Evolutionary conservation across 1,284 basidiomycete genomes (phyloP).

Genomic region (Cryptococcus sp.): DNA sequence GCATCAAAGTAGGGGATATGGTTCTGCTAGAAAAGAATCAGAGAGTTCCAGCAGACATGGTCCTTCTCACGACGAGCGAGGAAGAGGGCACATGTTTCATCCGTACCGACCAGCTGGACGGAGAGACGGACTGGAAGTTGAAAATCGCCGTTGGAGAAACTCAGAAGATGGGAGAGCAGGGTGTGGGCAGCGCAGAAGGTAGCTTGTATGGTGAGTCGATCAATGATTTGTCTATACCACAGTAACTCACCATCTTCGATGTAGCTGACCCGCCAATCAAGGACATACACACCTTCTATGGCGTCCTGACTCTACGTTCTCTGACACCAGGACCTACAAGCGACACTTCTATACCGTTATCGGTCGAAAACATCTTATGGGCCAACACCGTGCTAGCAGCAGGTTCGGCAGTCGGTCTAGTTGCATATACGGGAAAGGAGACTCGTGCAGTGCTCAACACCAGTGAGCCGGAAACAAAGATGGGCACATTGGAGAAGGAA

Average conservation of each 20-base stretch:
- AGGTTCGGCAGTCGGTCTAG: slow-evolving; percentile 86
- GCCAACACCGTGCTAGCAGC: slow-evolving; percentile 96
- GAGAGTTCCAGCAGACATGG: slow-evolving; percentile 91
- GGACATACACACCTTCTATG: slow-evolving; percentile 94
- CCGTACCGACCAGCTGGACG: slow-evolving; percentile 95
- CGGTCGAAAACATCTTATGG: slow-evolving; percentile 95
- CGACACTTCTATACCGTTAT: slow-evolving; percentile 72
- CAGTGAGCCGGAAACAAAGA: slow-evolving; percentile 92
- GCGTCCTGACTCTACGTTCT: slow-evolving; percentile 78
- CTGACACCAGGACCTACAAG: slow-evolving; percentile 56
- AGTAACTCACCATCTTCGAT: not conserved
- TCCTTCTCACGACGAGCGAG: slow-evolving; percentile 81
- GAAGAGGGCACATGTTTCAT: slow-evolving; percentile 90
- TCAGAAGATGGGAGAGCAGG: slow-evolving; percentile 71
- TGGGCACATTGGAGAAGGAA: slow-evolving; percentile 88
- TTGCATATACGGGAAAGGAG: slow-evolving; percentile 92
- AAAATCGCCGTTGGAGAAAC: slow-evolving; percentile 82
- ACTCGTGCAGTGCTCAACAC: slow-evolving; percentile 99
- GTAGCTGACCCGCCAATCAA: slow-evolving; percentile 90
- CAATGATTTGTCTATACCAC: not conserved
- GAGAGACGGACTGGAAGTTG: slow-evolving; percentile 99
- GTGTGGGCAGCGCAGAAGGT: slow-evolving; percentile 72
- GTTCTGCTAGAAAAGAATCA: slow-evolving; percentile 95
- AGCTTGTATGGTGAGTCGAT: slow-evolving; percentile 71
- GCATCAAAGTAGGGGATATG: slow-evolving; percentile 87